These are phyloP conservation scores for Geosiphon pyriformis DNA, from an alignment of 192 early-diverging fungal genomes.

Conservation along the genomic window DNA sequence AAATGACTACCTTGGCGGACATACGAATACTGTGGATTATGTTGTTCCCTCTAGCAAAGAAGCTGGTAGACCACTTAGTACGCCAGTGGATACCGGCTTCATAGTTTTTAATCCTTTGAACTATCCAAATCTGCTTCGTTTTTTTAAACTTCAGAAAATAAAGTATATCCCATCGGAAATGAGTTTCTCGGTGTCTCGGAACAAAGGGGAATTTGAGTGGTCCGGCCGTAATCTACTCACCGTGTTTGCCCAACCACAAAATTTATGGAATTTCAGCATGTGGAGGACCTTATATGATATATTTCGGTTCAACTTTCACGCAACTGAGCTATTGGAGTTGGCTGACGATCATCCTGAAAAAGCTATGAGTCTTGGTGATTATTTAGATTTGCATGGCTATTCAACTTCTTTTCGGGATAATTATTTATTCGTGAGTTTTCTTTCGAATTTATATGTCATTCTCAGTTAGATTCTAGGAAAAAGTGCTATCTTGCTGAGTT, in stretches of 20 bases:
- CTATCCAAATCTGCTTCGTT: slow-evolving; percentile 55
- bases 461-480: not conserved
- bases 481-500: not conserved
- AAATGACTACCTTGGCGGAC: slow-evolving; percentile 51
- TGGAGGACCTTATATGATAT: slow-evolving; percentile 54
- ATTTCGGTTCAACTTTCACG: slow-evolving; percentile 49
- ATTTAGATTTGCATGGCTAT: slow-evolving; percentile 44
- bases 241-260: slow-evolving; percentile 50
- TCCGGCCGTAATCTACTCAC: slow-evolving; percentile 47
- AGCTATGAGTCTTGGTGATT: slow-evolving; percentile 46
- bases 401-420: slow-evolving; percentile 55
- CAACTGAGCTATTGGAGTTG: slow-evolving; percentile 41
- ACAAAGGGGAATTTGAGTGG: slow-evolving; percentile 61
- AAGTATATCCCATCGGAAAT: slow-evolving; percentile 43
- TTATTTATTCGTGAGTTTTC: slow-evolving; percentile 41
- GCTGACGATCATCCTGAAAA: slow-evolving; percentile 33
- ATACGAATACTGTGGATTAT: slow-evolving; percentile 59
- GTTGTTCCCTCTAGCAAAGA: slow-evolving; percentile 25
- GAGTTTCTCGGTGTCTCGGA: slow-evolving; percentile 57
- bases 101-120: slow-evolving; percentile 61
- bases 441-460: not conserved
- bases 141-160: slow-evolving; percentile 43
- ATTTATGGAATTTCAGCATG: slow-evolving; percentile 40
- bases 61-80: slow-evolving; percentile 15
- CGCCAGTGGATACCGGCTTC: slow-evolving; percentile 64